Percentiles rank a stretch among this genome's conserved stretches.
These are phyloP conservation scores for Lathyrus oleraceus DNA, from an alignment of 306 rosid species.

Conservation along the genomic window DNA sequence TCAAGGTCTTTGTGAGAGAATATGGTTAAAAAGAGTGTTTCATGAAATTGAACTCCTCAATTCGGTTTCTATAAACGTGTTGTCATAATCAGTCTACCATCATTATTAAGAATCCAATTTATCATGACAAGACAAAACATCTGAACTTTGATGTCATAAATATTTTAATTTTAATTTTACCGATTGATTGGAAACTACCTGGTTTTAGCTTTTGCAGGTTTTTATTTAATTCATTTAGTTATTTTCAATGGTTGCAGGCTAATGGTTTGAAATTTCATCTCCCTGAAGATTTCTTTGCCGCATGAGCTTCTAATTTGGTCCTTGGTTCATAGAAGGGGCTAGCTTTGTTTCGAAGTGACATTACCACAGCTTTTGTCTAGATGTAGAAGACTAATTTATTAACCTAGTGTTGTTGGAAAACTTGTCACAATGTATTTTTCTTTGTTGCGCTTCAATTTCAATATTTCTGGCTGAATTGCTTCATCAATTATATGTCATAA, in stretches of 20 bases:
- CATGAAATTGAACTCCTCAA: too few species aligned
- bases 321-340: conserved; percentile 2
- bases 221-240: conserved; percentile 6
- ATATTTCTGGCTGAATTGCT: background rate
- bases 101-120: too few species aligned
- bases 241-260: conserved; percentile 56
- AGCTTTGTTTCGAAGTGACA: conserved; percentile 2
- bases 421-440: conserved; percentile 7
- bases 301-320: conserved; percentile 32
- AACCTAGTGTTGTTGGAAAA: background rate
- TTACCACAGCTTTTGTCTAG: background rate
- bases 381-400: conserved; percentile 28
- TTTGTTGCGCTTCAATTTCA: background rate
- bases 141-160: background rate
- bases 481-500: background rate
- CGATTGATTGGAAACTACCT: conserved; percentile 9
- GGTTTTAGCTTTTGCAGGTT: conserved; percentile 9
- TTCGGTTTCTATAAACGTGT: too few species aligned
- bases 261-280: conserved; percentile 71
- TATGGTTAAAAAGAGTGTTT: too few species aligned
- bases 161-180: conserved; percentile 5
- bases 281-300: conserved; percentile 69
- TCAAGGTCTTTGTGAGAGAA: too few species aligned
- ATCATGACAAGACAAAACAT: background rate
- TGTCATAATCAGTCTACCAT: too few species aligned